These are phyloP conservation scores for Cladophialophora psammophila DNA, from an alignment of 2,329 filamentous ascomycete species.

Conservation along the genomic window DNA sequence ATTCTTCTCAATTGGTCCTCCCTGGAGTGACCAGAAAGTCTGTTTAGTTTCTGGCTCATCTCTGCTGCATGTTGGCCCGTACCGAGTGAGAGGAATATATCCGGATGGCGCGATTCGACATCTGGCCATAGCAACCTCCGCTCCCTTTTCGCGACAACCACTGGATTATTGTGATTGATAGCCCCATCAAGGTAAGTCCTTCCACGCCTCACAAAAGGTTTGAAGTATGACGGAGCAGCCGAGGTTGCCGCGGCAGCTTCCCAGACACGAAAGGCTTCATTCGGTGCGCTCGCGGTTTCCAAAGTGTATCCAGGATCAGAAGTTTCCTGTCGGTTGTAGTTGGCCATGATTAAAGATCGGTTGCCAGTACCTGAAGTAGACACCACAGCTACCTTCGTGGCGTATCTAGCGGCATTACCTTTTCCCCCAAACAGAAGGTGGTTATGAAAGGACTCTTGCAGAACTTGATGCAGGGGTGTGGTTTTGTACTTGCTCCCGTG, in stretches of 20 bases:
- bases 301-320: constrained; percentile 3
- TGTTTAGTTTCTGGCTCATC: neutral
- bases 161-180: constrained; percentile 2
- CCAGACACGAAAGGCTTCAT: constrained; percentile 1
- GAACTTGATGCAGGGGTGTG: neutral
- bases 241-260: constrained; percentile 4
- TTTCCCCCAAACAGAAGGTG: neutral
- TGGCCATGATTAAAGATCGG: constrained; percentile 6
- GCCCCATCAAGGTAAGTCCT: constrained; percentile 1
- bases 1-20: neutral
- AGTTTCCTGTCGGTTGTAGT: constrained; percentile 4
- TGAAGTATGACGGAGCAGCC: constrained; percentile 1
- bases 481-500: constrained; percentile 1
- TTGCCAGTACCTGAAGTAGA: constrained; percentile 1
- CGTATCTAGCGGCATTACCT: neutral
- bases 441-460: neutral
- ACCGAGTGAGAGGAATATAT: constrained; percentile 1
- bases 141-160: constrained; percentile 1
- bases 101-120: neutral
- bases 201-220: constrained; percentile 4
- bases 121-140: constrained; percentile 4
- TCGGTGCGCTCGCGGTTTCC: neutral
- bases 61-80: neutral
- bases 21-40: neutral
- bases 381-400: constrained; percentile 6